Percentiles rank a stretch among this genome's conserved stretches.
phyloP scores from a whole-genome alignment of 108 stramenopile genomes.

The Fistulifera pelliculosa region DNA sequence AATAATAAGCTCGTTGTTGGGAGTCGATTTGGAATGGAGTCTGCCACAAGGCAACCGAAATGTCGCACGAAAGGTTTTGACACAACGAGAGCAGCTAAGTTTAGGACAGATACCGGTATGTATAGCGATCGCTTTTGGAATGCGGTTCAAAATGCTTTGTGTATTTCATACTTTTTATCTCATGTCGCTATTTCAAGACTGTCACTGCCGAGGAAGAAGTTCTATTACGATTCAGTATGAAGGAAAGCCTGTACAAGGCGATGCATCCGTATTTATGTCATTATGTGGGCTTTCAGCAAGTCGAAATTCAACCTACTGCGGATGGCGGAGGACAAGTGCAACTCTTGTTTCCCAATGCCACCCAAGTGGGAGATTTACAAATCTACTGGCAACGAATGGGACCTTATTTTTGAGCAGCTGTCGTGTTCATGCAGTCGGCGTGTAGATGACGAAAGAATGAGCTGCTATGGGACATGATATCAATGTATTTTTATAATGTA shows the following conservation, averaged over 20 bases:
- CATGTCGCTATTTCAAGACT: conserved; percentile 10
- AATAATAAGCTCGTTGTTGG: no score
- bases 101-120: conserved; percentile 44
- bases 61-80: conserved; percentile 57
- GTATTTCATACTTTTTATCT: background rate
- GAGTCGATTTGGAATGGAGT: conserved; percentile 69
- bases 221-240: conserved; percentile 72
- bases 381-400: conserved; percentile 28
- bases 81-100: conserved; percentile 35
- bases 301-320: conserved; percentile 53
- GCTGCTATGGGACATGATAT: no score
- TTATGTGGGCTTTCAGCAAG: conserved; percentile 81
- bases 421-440: background rate
- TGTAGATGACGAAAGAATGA: no score
- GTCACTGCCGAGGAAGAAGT: conserved; percentile 68
- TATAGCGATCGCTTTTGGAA: background rate
- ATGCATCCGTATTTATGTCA: conserved; percentile 71
- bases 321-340: conserved; percentile 66
- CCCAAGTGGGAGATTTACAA: background rate
- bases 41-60: conserved; percentile 24
- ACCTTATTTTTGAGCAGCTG: background rate
- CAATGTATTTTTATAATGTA: no score
- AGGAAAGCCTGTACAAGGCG: conserved; percentile 84
- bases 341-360: conserved; percentile 3
- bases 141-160: background rate